These are phyloP conservation scores for Saccharomyces hybrid DNA, from an alignment of 1,139 yeast species.

Conservation along the genomic window DNA sequence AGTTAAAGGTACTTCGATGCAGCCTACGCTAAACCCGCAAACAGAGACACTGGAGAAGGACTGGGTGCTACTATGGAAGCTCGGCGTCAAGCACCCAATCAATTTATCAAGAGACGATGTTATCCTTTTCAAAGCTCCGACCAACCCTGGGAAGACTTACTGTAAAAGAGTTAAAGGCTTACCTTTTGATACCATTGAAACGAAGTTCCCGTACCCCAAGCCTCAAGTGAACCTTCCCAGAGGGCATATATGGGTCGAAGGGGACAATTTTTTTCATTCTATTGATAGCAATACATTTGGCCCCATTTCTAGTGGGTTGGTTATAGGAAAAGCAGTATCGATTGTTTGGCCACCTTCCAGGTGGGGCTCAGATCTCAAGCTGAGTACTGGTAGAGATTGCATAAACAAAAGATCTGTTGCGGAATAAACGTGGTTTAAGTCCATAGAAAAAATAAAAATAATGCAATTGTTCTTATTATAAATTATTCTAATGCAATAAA, in stretches of 20 bases:
- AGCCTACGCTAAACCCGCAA: slow-evolving; percentile 80
- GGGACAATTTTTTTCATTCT: slow-evolving; percentile 79
- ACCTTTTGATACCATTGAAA: slow-evolving; percentile 59
- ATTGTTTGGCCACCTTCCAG: slow-evolving; percentile 65
- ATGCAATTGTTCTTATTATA: too few species aligned
- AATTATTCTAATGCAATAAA: not conserved
- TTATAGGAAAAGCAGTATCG: slow-evolving; percentile 61
- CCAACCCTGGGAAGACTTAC: slow-evolving; percentile 61
- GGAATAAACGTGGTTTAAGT: not conserved
- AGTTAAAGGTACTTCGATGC: slow-evolving; percentile 82
- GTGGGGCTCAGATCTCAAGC: slow-evolving; percentile 34
- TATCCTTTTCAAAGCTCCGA: slow-evolving; percentile 69
- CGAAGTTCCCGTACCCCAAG: slow-evolving; percentile 63
- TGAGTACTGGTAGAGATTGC: slow-evolving; percentile 22
- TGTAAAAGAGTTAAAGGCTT: slow-evolving; percentile 73
- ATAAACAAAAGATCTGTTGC: slow-evolving; percentile 6
- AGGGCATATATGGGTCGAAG: slow-evolving; percentile 90
- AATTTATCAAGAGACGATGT: slow-evolving; percentile 60
- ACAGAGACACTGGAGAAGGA: slow-evolving; percentile 40
- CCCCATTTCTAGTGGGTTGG: slow-evolving; percentile 71
- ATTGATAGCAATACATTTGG: slow-evolving; percentile 82
- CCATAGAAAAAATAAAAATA: too few species aligned
- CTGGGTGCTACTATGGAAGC: slow-evolving; percentile 66
- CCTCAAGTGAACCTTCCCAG: slow-evolving; percentile 56
- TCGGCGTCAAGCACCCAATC: slow-evolving; percentile 42